Conservation (phyloP, 352 stramenopile species). For the Pythium phragmiticola region DNA sequence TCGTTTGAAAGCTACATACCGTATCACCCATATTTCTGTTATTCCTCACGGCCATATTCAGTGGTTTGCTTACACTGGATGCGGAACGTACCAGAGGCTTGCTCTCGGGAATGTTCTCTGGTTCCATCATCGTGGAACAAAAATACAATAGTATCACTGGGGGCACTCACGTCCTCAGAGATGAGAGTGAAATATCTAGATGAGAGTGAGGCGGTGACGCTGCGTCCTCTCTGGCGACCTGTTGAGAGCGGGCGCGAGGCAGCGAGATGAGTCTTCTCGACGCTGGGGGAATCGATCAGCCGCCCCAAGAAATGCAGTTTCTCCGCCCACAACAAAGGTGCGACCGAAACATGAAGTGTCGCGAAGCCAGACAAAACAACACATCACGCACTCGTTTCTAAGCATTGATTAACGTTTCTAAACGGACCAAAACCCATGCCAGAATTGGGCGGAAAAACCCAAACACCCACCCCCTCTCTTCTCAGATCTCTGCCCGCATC, state of each 20-base stretch:
- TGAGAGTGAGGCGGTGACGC: not conserved
- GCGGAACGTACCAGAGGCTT: conserved; percentile 54
- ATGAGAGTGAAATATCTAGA: not conserved
- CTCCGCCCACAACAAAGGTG: conserved; percentile 11
- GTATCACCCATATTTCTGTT: conserved; percentile 2
- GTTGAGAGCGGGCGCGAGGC: not conserved
- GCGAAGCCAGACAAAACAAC: not conserved
- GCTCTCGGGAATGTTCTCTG: conserved; percentile 56
- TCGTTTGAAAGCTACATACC: conserved; percentile 33
- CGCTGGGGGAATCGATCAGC: not conserved
- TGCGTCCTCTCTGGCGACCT: not conserved
- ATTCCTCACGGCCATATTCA: not conserved
- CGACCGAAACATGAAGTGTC: conserved; percentile 12
- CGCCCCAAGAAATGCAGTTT: conserved; percentile 6
- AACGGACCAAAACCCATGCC: not conserved
- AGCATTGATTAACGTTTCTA: conserved; percentile 7
- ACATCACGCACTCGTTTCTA: conserved; percentile 3
- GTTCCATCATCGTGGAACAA: conserved; percentile 54
- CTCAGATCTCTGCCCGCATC: conserved; percentile 4
- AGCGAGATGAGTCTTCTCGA: conserved; percentile 7
- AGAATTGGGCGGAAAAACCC: not conserved
- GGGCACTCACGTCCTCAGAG: not conserved
- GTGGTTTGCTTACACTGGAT: not conserved
- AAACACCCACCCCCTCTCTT: not conserved
- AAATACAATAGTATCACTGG: not conserved